phyloP scores from a whole-genome alignment of 352 stramenopile species.

The Phytophthora colocasiae region DNA sequence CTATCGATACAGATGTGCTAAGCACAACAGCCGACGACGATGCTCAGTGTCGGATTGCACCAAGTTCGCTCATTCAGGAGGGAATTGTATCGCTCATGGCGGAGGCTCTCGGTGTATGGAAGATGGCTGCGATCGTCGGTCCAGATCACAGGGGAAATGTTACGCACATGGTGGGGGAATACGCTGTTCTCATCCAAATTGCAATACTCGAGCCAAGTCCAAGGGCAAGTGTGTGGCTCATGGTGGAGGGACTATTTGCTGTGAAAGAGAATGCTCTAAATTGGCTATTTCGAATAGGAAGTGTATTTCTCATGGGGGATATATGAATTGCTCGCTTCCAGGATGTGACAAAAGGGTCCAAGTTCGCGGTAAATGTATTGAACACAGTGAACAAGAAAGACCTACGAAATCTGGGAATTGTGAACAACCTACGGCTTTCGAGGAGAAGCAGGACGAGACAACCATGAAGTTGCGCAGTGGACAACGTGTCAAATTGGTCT shows the following conservation, averaged over 20 bases:
- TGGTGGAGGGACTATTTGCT: conserved; percentile 17
- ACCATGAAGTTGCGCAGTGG: conserved; percentile 14
- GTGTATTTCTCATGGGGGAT: conserved; percentile 16
- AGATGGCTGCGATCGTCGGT: conserved; percentile 4
- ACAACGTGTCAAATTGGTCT: conserved; percentile 7
- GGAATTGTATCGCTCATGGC: conserved; percentile 17
- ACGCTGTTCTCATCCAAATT: conserved; percentile 9
- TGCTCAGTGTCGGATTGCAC: conserved; percentile 9
- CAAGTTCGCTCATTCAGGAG: conserved; percentile 17
- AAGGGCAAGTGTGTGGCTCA: conserved; percentile 22
- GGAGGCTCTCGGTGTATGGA: conserved; percentile 13
- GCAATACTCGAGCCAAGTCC: conserved; percentile 13
- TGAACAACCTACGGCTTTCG: neutral
- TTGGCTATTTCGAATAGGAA: conserved; percentile 15
- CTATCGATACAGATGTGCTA: conserved; percentile 7
- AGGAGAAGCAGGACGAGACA: neutral
- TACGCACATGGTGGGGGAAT: conserved; percentile 18
- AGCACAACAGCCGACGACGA: conserved; percentile 6
- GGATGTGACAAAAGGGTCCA: conserved; percentile 17
- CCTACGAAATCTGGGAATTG: neutral
- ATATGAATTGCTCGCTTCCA: conserved; percentile 8
- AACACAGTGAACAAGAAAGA: neutral
- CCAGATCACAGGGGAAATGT: conserved; percentile 12
- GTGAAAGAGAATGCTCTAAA: conserved; percentile 3
- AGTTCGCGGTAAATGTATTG: conserved; percentile 5